Evolutionary conservation across 352 stramenopile genomes (phyloP), one percentile per base, ranked within the genome.

Genomic region (Globisporangium iwayamae): DNA sequence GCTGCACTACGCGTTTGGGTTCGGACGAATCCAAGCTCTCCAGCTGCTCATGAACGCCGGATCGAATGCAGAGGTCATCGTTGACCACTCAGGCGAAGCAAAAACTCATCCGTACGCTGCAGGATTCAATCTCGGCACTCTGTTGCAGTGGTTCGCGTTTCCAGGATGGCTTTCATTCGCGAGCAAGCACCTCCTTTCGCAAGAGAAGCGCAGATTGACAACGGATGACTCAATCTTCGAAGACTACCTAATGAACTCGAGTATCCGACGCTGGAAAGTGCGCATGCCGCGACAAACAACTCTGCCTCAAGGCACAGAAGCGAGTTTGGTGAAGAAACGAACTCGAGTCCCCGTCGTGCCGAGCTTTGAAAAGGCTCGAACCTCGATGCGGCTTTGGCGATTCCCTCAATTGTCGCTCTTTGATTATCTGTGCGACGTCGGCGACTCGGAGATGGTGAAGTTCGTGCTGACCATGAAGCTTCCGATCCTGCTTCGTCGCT

Each of bases 101-200:
- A 66, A 60, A 10, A 72, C 75, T 3, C 81, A 88, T 63, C 76
- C 77, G 13, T 87, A 88, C 38, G 78, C 75, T 7, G 56, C 66
- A 30, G 53, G 62, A 4, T 90, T 88, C 60, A 75, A 65, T 14
- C 78, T 90, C n/a, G 62, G 64, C 20, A 70, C 65, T 10, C 60
- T 92, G 0, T 53, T 82, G 28, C 57, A 80, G 25, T 86, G 73
- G 72, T 87, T 87, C 48, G 78, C 73, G 4, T 66, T 89, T 10
- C 83, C 83, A 20, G 83, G 83, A 4, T 90, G 81, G 83, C 79
- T 83, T 39, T 70, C 76, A 0, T 82, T 72, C 53, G 67, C 67
- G 20, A 67, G 65, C 9, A 75, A 60, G 9, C 32, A 55, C 10
- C 63, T 79, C 10, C 63, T 66, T 7, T 22, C 22, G 6, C 41